Percentiles rank a stretch among this genome's conserved stretches.
Evolutionary conservation across 768 basidiomycete genomes (phyloP).

Genomic region (Botryobasidium botryosum): DNA sequence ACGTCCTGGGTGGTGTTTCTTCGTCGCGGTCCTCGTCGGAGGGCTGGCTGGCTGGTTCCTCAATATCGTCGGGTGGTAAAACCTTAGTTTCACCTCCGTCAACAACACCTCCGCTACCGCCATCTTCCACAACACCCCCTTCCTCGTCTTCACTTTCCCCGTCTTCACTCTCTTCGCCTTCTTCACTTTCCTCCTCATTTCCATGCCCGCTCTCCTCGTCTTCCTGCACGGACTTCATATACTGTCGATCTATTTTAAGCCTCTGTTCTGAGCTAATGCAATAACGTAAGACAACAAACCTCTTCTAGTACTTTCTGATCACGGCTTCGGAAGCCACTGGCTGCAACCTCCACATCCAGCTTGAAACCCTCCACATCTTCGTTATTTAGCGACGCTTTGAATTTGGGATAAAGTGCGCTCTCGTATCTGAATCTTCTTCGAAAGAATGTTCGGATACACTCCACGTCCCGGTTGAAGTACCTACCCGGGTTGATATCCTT

Average conservation of each 20-base stretch:
- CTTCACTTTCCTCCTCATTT: conserved; percentile 24
- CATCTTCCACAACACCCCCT: conserved; percentile 12
- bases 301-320: conserved; percentile 72
- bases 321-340: conserved; percentile 80
- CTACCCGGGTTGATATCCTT: conserved; percentile 24
- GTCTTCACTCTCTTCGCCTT: conserved; percentile 14
- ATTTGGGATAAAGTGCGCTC: conserved; percentile 73
- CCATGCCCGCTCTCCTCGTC: conserved; percentile 22
- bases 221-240: conserved; percentile 40
- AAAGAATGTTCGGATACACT: conserved; percentile 91
- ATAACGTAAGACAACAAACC: conserved; percentile 33
- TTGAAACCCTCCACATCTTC: conserved; percentile 38
- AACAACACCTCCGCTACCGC: no score
- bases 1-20: no score
- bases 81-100: no score
- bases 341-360: conserved; percentile 81
- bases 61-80: no score
- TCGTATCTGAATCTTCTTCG: conserved; percentile 82
- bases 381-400: conserved; percentile 44
- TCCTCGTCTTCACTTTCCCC: conserved; percentile 11
- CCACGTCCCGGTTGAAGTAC: conserved; percentile 98
- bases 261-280: no score
- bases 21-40: no score
- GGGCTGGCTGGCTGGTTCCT: no score
- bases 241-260: no score